Conservation (phyloP, 75 land plant genomes). For the Adiantum capillusveneris region DNA sequence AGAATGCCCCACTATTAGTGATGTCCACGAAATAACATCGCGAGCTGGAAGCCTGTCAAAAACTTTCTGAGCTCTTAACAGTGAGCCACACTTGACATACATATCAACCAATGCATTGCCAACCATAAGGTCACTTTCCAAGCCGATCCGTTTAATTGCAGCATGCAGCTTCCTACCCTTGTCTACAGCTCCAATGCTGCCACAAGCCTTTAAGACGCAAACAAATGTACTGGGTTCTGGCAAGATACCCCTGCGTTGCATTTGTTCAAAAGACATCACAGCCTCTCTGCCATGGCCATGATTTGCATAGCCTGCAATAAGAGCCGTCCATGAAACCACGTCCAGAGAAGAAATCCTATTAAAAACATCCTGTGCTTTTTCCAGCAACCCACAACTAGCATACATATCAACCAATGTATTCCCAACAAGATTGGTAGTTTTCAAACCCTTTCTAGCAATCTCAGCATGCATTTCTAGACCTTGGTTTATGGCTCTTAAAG, state of each 20-base stretch:
- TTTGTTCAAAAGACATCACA: constrained; percentile 5
- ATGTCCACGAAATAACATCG: constrained; percentile 47
- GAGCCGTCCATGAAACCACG: constrained; percentile 28
- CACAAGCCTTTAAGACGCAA: constrained; percentile 31
- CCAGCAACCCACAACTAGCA: constrained; percentile 7
- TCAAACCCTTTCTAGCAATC: neutral
- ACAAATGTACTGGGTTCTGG: constrained; percentile 15
- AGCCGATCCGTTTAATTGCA: constrained; percentile 13
- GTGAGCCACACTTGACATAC: constrained; percentile 36
- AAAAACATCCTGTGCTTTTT: constrained; percentile 3
- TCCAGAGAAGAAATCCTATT: neutral
- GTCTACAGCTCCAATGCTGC: constrained; percentile 10
- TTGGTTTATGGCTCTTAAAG: no score
- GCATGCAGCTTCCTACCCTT: constrained; percentile 26
- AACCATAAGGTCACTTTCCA: constrained; percentile 19
- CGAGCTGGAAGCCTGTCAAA: constrained; percentile 39
- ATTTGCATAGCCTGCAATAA: constrained; percentile 20
- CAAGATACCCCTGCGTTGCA: constrained; percentile 10
- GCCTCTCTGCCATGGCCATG: constrained; percentile 16
- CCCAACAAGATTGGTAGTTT: neutral
- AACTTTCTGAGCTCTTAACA: constrained; percentile 17
- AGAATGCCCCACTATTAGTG: constrained; percentile 41
- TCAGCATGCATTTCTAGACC: no score
- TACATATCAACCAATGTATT: constrained; percentile 15
- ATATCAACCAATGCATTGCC: constrained; percentile 35